Base-by-base conservation (phyloP, 495 filamentous ascomycete species). In the Penicillium malachiteum region DNA sequence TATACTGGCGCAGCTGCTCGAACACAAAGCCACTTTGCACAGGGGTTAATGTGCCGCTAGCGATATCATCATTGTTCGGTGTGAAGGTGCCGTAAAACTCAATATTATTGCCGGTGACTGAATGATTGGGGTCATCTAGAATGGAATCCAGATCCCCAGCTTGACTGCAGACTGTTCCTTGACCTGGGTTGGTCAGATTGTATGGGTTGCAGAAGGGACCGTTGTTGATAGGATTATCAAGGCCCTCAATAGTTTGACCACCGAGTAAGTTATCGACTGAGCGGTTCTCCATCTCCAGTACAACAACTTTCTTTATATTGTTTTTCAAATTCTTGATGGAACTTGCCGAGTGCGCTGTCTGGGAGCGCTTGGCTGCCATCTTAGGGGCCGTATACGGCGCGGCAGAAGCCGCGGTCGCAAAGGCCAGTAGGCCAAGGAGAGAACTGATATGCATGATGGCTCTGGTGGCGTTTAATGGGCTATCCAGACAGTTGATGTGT, bases 61-160 rank as follows among this genome's bases (percentile, higher is more conserved):
- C 71, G 55, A 76, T 71, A 14, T 46, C 57, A 7, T 47, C 58
- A 44, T 79, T 74, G 65, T 69, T 60, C 0, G 78, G 78, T 12
- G 58, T 58, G 41, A 64, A 79, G 10, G 66, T 71, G 52, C 74
- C 70, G 54, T 70, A 79, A 62, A 80, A 68, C 63, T 81, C 64
- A 52, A 80, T 71, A 61, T 79, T 81, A 58, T 73, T 74, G 43
- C 78, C 78, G 18, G 65, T 70, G 50, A 81, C 66, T 26, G 68
- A 57, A 57, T 81, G 78, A 55, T 76, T 70, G 7, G 78, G 78
- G 58, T 81, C 78, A 58, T 81, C 67, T 12, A 66, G 31, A n/a
- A 74, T 58, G 7, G 72, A 71, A 58, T 81, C 72, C 52, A 66
- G 71, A 56, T 70, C 70, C 50, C 65, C 68, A 44, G 70, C 64